Base-by-base conservation (phyloP, 176 grass and related monocot species). In the Hordeum marinum region DNA sequence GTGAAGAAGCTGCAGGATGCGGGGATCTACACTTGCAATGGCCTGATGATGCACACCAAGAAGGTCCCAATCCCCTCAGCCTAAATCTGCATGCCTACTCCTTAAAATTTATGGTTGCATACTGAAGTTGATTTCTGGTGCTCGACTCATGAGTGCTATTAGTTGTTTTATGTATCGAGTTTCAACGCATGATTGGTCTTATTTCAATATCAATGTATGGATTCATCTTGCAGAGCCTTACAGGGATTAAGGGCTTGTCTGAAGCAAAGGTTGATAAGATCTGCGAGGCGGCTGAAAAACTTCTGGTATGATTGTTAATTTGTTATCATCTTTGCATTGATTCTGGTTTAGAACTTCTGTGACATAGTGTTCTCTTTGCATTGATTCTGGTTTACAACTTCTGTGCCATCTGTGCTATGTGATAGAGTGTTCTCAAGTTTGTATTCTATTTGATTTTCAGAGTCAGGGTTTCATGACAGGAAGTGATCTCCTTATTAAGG, bases 41-140 rank as follows among this genome's bases (percentile, higher is more conserved):
- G 93, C 11, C 93, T 98, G 63, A 98, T 98, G 96, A 98, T 95
- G 96, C 93, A 98, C 4, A 98, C 93, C 37, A 98, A 98, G 64
- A 95, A 98, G 96, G 96, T 98, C 76, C 3, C 42, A 76, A 67
- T 26, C 39, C 36, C 2, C 8, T 57, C 64, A 58, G 41, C 72
- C 55, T 60, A 74, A 73, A 73, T 59, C 10, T 78, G 68, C 29
- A 32, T 27, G 48, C 4, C 4, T 27, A 25, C 35, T 67, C 4
- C 36, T 20, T 67, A 43, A 25, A 65, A 9, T 5, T 85, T 21
- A 66, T 83, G 37, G 13, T 62, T 68, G 36, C 62, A 83, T n/a
- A 9, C 50, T 39, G 4, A 89, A 23, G 27, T 60, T 77, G 23
- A 40, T 89, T 70, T 68, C 6, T n/a, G 46, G 41, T 71, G 60